Conservation (phyloP, 371 early-diverging fungal species). For the Apophysomyces trapeziformis region DNA sequence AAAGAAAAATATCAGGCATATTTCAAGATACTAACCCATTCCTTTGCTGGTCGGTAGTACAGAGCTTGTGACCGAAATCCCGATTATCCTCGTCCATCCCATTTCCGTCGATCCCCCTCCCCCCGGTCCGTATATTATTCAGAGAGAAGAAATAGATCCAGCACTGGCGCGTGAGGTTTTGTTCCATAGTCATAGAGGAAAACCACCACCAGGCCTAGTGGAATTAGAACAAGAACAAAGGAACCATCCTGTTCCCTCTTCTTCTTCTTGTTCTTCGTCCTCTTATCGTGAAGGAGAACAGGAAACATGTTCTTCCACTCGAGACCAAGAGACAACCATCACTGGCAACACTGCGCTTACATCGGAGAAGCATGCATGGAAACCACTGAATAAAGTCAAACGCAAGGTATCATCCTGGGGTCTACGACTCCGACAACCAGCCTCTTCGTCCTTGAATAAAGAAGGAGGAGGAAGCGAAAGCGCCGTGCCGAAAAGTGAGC, state of each 20-base stretch:
- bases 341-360: too few species aligned
- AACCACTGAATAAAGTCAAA: neutral
- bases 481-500: neutral
- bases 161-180: neutral
- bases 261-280: too few species aligned
- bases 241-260: neutral
- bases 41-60: conserved; percentile 10
- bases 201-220: neutral
- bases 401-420: neutral
- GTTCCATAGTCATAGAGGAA: neutral
- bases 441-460: neutral
- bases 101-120: conserved; percentile 42
- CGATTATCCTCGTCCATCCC: conserved; percentile 35
- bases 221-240: neutral
- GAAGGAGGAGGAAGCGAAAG: neutral
- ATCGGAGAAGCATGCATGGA: neutral
- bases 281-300: too few species aligned
- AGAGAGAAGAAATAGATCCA: neutral
- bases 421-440: neutral
- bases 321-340: too few species aligned
- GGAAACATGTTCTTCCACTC: too few species aligned
- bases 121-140: conserved; percentile 20
- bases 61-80: conserved; percentile 29
- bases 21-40: neutral
- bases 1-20: neutral